Evolutionary conservation across 2,329 filamentous ascomycete genomes (phyloP), one percentile per base, ranked within the genome.

Genomic region (Plenodomus tracheiphilus): DNA sequence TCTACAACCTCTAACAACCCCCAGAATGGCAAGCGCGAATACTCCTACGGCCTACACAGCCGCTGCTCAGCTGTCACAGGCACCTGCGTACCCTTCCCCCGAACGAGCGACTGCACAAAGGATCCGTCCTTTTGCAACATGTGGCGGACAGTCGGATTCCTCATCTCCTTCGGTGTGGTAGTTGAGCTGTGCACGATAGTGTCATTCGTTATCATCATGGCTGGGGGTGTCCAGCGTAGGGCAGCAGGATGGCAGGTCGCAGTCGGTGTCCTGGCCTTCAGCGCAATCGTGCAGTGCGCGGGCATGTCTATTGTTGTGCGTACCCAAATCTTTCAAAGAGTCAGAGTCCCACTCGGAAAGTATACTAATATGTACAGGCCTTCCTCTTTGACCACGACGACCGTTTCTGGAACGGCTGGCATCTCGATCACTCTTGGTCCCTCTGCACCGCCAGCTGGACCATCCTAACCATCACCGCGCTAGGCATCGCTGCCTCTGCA

Each of bases 81-180:
- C 41, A 70, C 70, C 54, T 92, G 88, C 71, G 77, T 78, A 19
- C 74, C 77, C 25, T 94, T 91, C 71, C 90, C 90, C 3, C 78
- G 80, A 56, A 75, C 81, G 45, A 78, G 82, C 47, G 85, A 90
- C 68, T 93, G 89, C 73, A 75, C 77, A 46, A 81, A 79, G 60
- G 81, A 84, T 43, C 82, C 86, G 60, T 81, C 84, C 65, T 97
- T 97, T 75, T 97, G 94, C 78, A 88, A 85, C 62, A 88, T 95
- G 81, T 99, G 93, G 93, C 83, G 89, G 50, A 90, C 85, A 20
- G 85, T 91, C 30, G 91, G 89, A 19, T 97, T 97, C 74, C 75
- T 96, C 56, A 91, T 96, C 77, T 89, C 86, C 43, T 89, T 97
- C 62, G 83, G 88, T 7, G 83, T 91, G 32, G 85, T 96, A n/a